Evolutionary conservation across 768 basidiomycete genomes (phyloP).

Genomic region (Macrolepiota albuminosa): DNA sequence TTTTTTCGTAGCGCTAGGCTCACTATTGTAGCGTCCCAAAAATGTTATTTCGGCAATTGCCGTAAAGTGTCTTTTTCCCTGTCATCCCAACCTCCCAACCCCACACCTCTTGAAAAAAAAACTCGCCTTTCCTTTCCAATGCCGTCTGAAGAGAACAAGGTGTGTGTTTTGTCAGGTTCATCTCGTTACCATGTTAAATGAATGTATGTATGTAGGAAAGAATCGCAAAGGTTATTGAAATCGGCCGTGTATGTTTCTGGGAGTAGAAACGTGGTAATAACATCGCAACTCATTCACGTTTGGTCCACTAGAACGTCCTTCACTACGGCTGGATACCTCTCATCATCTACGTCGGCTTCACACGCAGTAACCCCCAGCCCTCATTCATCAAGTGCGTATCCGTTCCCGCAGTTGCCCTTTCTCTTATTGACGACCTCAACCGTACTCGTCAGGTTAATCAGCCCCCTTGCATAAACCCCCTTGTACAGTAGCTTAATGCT

Average conservation of each 20-base stretch:
- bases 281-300: background rate
- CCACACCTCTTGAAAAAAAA: conserved; percentile 13
- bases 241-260: conserved; percentile 63
- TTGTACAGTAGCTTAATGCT: conserved; percentile 24
- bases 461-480: conserved; percentile 69
- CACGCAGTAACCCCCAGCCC: conserved; percentile 88
- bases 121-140: conserved; percentile 30
- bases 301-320: conserved; percentile 60
- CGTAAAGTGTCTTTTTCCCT: conserved; percentile 21
- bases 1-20: background rate
- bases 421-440: conserved; percentile 1
- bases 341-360: conserved; percentile 95
- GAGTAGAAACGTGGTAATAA: background rate
- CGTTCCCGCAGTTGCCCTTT: background rate
- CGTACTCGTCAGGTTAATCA: conserved; percentile 65
- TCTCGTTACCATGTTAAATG: background rate
- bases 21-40: conserved; percentile 17
- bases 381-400: conserved; percentile 89
- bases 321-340: conserved; percentile 97
- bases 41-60: conserved; percentile 35
- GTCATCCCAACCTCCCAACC: background rate
- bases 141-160: conserved; percentile 92
- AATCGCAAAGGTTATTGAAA: conserved; percentile 74
- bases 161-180: conserved; percentile 23
- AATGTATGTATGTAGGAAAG: conserved; percentile 52